Evolutionary conservation across 129 eudicot genomes (phyloP).

Genomic region (Chrysanthemum makinoi): DNA sequence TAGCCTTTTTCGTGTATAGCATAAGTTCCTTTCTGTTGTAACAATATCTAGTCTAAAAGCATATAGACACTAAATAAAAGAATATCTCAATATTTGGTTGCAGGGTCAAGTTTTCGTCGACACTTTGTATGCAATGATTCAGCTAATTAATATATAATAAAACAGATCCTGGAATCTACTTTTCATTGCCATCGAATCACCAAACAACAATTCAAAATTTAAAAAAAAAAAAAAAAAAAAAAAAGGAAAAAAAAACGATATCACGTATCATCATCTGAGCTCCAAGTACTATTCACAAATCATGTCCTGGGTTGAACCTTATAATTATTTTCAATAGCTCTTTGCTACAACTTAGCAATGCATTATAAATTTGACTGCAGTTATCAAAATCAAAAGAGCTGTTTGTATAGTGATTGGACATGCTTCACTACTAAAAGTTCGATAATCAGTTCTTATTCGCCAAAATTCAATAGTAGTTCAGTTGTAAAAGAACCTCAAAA

Average conservation of each 20-base stretch:
- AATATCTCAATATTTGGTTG: not conserved
- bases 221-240: not conserved
- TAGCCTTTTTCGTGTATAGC: not conserved
- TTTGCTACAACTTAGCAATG: no score
- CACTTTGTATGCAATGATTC: not conserved
- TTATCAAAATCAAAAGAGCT: no score
- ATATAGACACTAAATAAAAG: not conserved
- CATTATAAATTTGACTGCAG: no score
- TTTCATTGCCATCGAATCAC: not conserved
- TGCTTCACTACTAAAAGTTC: no score
- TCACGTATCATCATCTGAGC: no score
- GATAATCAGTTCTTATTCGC: no score
- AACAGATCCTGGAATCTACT: not conserved
- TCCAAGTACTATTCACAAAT: no score
- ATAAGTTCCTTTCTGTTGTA: not conserved
- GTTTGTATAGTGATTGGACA: no score
- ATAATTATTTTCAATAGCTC: no score
- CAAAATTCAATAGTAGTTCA: no score
- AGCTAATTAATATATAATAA: not conserved
- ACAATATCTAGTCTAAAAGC: not conserved
- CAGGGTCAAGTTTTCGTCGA: not conserved
- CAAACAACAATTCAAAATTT: not conserved
- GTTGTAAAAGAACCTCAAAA: no score
- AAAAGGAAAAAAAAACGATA: not conserved
- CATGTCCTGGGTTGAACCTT: no score